A percentile compares a stretch with the other conserved stretches of the same genome.
These are phyloP conservation scores for Penicillium decumbens DNA, from an alignment of 2,329 filamentous ascomycete species.

Conservation along the genomic window DNA sequence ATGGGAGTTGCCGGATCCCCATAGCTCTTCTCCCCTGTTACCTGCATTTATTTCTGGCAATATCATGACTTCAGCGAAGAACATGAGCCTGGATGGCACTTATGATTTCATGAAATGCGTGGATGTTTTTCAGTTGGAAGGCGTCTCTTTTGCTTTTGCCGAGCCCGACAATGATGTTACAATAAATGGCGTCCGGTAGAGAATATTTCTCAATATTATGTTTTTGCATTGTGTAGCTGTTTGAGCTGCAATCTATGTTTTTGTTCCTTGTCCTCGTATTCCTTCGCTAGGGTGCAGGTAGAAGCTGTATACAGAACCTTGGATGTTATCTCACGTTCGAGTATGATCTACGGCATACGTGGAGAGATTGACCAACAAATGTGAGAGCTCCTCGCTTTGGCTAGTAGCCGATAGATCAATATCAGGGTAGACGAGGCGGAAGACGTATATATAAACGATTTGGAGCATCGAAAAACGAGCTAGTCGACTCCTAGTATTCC, in stretches of 20 bases:
- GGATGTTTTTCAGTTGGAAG: neutral
- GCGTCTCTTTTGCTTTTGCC: slow-evolving; percentile 2
- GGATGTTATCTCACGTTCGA: too few relatives aligned
- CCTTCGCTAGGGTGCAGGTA: too few relatives aligned
- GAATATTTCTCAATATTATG: slow-evolving; percentile 1
- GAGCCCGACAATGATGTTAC: slow-evolving; percentile 2
- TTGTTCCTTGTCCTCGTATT: too few relatives aligned
- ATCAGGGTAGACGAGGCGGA: too few relatives aligned
- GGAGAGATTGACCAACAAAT: too few relatives aligned
- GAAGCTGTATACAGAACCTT: too few relatives aligned
- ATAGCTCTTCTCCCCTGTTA: slow-evolving; percentile 14
- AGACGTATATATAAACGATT: too few relatives aligned
- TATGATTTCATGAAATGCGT: slow-evolving; percentile 15
- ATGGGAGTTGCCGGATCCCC: slow-evolving; percentile 37
- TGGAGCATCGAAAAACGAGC: too few relatives aligned
- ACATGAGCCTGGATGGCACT: slow-evolving; percentile 7
- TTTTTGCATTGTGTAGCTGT: neutral
- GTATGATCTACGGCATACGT: too few relatives aligned
- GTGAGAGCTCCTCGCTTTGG: too few relatives aligned
- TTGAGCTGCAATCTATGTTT: neutral
- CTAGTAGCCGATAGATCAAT: too few relatives aligned
- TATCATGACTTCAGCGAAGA: slow-evolving; percentile 8
- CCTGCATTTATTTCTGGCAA: slow-evolving; percentile 1
- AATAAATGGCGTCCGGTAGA: slow-evolving; percentile 8
- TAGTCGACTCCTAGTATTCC: too few relatives aligned